Evolutionary conservation across 331 rosid species (phyloP), one percentile per base, ranked within the genome.

Genomic region (Acacia pycnantha): DNA sequence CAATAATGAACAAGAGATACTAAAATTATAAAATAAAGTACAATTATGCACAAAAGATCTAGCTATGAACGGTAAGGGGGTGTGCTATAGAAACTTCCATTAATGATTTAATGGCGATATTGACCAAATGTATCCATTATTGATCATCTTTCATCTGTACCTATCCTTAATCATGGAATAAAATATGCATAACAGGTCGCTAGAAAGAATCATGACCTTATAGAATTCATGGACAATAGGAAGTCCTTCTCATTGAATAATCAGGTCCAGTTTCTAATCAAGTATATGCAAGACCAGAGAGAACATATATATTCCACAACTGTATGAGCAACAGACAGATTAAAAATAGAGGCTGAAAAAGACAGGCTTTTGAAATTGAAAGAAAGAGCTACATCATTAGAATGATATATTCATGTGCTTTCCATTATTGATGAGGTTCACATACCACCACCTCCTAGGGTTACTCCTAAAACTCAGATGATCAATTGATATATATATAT

Each of bases 211-310:
- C 47, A 76, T 76, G 79, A 22, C 82, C 77, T 27, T n/a, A 18
- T 70, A 70, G 84, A 84, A 81, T 71, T 22, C 14, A 46, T 69
- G 54, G 27, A 19, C 66, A 81, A 68, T 18, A 47, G 64, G 82
- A 76, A 59, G 77, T 66, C 70, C 77, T 68, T 80, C 75, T 70
- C 82, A 53, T 24, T 70, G 73, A 71, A 77, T 22, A 72, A 10
- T 56, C 4, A 3, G 80, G 85, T 81, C 88, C 73, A 66, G 37
- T 81, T 71, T 54, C 77, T 26, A 51, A 84, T 84, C 85, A 84
- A 84, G 82, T 67, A 74, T 67, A 68, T 19, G 77, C 50, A 81
- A 81, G 82, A 85, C 68, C 21, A 81, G 53, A 77, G 27, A 50
- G 37, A 59, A 70, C 2, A 22, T 22, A 22, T 41, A 14, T 26